Evolutionary conservation across 768 basidiomycete genomes (phyloP), one percentile per base, ranked within the genome.

Genomic region (Mycena belliarum): DNA sequence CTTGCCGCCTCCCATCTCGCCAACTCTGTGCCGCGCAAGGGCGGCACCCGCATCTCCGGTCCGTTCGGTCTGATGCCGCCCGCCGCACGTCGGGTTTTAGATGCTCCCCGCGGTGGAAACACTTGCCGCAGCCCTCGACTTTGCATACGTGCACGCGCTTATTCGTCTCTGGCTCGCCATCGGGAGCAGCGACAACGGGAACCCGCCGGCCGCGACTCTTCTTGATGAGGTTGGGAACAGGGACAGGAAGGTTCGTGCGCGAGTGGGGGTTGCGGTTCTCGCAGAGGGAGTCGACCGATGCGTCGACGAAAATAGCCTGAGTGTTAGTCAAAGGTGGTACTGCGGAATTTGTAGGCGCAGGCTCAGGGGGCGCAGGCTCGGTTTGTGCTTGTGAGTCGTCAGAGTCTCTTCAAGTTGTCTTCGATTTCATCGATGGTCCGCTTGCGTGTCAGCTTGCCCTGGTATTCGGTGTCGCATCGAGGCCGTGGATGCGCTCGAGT

Each of bases 21-120:
- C n/a, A n/a, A n/a, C n/a, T n/a, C n/a, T n/a, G n/a, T n/a, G n/a
- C n/a, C n/a, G n/a, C n/a, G n/a, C n/a, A n/a, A n/a, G n/a, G n/a
- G n/a, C n/a, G n/a, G n/a, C n/a, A n/a, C n/a, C n/a, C n/a, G n/a
- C n/a, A n/a, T n/a, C n/a, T n/a, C n/a, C n/a, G n/a, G n/a, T n/a
- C n/a, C n/a, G n/a, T n/a, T n/a, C n/a, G n/a, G n/a, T n/a, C n/a
- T n/a, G n/a, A n/a, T n/a, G n/a, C n/a, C n/a, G n/a, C n/a, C n/a
- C n/a, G n/a, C 57, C 87, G 72, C 21, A 93, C 80, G 73, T 93
- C 91, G 24, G 92, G 75, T 73, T 92, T 91, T 55, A 95, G 74
- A 70, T 94, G 92, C 64, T 93, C 90, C 1, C 86, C 82, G 2
- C 92, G 77, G 33, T 82, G 82, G 65, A 95, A 95, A 54, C 86